Evolutionary conservation across 2,329 filamentous ascomycete genomes (phyloP).

Genomic region (Elsinoe arachidis): DNA sequence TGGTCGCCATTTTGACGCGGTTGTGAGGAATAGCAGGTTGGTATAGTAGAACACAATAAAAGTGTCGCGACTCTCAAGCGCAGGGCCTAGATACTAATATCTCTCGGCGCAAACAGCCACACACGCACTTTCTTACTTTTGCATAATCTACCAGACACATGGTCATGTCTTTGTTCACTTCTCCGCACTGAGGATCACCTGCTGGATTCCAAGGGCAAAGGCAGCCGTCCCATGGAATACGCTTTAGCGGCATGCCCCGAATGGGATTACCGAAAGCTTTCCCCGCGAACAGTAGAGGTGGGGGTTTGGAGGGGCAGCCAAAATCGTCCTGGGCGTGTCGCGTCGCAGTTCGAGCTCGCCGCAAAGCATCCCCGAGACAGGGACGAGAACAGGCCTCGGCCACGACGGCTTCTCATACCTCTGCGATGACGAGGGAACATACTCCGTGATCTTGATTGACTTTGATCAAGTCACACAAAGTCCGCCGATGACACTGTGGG

Average conservation of each 20-base stretch:
- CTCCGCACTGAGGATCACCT: constrained; percentile 5
- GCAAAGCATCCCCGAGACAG: background rate
- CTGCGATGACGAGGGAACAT: background rate
- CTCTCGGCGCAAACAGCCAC: constrained; percentile 2
- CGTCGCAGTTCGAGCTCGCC: background rate
- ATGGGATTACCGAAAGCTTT: background rate
- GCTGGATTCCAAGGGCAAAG: background rate
- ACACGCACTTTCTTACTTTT: constrained; percentile 2
- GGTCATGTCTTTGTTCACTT: background rate
- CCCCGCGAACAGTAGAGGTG: background rate
- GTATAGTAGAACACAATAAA: background rate
- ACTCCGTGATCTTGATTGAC: background rate
- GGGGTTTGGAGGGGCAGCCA: constrained; percentile 3
- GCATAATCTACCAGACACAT: background rate
- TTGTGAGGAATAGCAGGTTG: background rate
- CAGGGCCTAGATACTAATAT: constrained; percentile 1
- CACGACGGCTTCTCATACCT: background rate
- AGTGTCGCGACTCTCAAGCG: background rate
- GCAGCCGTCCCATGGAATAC: constrained; percentile 1
- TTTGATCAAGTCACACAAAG: too few relatives aligned
- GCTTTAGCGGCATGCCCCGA: background rate
- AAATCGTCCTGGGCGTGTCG: background rate
- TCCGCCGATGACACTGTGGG: background rate
- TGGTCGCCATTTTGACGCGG: constrained; percentile 16
- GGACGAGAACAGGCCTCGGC: background rate